phyloP scores from a whole-genome alignment of 2,329 filamentous ascomycete genomes.

The Colletotrichum caudatum region DNA sequence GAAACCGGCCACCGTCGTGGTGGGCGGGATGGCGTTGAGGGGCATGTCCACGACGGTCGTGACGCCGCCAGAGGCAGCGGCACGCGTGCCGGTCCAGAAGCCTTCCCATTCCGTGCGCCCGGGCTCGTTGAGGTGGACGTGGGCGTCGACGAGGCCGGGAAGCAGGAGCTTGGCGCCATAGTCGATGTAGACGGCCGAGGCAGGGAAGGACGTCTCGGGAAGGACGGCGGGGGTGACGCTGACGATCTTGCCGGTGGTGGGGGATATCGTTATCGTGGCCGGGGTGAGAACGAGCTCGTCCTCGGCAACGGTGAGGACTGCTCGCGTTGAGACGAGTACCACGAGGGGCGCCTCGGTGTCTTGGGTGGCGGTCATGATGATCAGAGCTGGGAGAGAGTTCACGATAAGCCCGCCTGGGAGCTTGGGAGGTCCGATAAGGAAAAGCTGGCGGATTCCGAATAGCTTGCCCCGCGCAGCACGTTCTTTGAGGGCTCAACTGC shows the following conservation, averaged over 20 bases:
- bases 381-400: neutral
- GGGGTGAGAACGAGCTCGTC: conserved; percentile 75
- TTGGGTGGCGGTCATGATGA: conserved; percentile 49
- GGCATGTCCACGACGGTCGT: conserved; percentile 99
- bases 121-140: conserved; percentile 97
- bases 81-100: conserved; percentile 93
- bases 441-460: neutral
- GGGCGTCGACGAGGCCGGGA: conserved; percentile 93
- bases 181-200: conserved; percentile 80
- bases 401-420: conserved; percentile 29
- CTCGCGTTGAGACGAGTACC: conserved; percentile 86
- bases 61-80: conserved; percentile 94
- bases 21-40: conserved; percentile 95
- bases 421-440: conserved; percentile 12
- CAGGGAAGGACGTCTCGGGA: conserved; percentile 80
- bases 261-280: conserved; percentile 85
- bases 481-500: conserved; percentile 3
- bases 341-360: conserved; percentile 62
- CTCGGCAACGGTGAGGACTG: conserved; percentile 79
- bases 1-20: conserved; percentile 86
- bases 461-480: conserved; percentile 24
- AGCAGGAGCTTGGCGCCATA: conserved; percentile 87
- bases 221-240: conserved; percentile 80
- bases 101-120: conserved; percentile 98
- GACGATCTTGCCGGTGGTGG: conserved; percentile 84